Evolutionary conservation across 768 basidiomycete species (phyloP).

Genomic region (Nidularia pulvinata): DNA sequence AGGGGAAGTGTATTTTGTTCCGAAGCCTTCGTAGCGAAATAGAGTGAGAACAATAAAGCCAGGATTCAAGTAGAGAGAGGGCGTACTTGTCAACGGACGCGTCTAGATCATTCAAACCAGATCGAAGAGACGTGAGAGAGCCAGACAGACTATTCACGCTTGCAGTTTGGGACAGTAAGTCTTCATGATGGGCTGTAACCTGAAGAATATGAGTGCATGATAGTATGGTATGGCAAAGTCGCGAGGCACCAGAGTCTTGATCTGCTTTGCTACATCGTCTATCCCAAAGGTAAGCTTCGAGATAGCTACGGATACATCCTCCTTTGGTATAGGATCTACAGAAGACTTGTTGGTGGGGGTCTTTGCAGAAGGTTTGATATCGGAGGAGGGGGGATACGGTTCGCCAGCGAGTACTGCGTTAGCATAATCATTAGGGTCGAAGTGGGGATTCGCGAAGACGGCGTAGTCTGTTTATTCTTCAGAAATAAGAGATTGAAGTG

Average conservation of each 20-base stretch:
- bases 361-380: constrained; percentile 29
- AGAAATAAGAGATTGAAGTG: too few species aligned
- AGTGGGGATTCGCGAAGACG: constrained; percentile 71
- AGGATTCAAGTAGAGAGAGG: constrained; percentile 2
- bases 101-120: constrained; percentile 75
- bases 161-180: constrained; percentile 81
- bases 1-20: constrained; percentile 83
- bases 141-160: constrained; percentile 70
- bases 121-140: constrained; percentile 64
- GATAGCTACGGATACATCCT: constrained; percentile 89
- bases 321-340: constrained; percentile 58
- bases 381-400: constrained; percentile 50
- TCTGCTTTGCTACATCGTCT: constrained; percentile 91
- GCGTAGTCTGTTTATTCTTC: constrained; percentile 54
- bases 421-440: constrained; percentile 90
- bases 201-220: constrained; percentile 22
- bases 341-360: constrained; percentile 21
- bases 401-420: constrained; percentile 89
- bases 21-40: constrained; percentile 55
- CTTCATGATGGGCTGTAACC: constrained; percentile 85
- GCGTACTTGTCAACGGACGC: constrained; percentile 75
- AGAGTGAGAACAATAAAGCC: constrained; percentile 13
- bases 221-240: constrained; percentile 3
- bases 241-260: constrained; percentile 69
- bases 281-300: constrained; percentile 86